Percentiles rank a stretch among this genome's conserved stretches.
These are phyloP conservation scores for Boletus sensibilis DNA, from an alignment of 768 basidiomycete species.

Conservation along the genomic window DNA sequence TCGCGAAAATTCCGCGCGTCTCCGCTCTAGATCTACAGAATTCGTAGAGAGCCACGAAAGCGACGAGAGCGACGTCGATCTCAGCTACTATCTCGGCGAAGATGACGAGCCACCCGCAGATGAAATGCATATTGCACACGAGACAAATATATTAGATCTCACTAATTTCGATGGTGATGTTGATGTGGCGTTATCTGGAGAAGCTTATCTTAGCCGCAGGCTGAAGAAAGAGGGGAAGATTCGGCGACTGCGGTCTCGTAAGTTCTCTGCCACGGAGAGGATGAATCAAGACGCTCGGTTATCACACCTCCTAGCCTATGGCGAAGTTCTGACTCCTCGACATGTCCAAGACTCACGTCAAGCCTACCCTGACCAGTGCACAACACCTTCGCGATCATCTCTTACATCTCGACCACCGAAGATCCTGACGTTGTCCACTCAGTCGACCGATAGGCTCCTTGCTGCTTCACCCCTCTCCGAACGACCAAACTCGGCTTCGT, in stretches of 20 bases:
- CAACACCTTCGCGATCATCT: background rate
- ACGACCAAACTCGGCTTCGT: slow-evolving; percentile 6
- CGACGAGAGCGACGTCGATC: slow-evolving; percentile 38
- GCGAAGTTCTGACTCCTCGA: background rate
- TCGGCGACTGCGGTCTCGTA: slow-evolving; percentile 48
- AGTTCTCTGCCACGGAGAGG: slow-evolving; percentile 12
- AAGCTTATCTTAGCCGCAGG: slow-evolving; percentile 48
- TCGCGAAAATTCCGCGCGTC: slow-evolving; percentile 5
- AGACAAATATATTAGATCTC: slow-evolving; percentile 57
- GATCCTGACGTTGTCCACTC: slow-evolving; percentile 5
- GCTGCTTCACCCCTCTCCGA: slow-evolving; percentile 22
- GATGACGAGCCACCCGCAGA: slow-evolving; percentile 30
- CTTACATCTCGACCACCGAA: background rate
- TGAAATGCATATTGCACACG: slow-evolving; percentile 39
- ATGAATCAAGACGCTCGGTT: slow-evolving; percentile 12
- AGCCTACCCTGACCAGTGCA: background rate
- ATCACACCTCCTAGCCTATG: background rate
- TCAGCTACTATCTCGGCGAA: slow-evolving; percentile 42
- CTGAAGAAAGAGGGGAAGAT: slow-evolving; percentile 62
- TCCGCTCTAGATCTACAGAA: slow-evolving; percentile 18
- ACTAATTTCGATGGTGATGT: slow-evolving; percentile 81
- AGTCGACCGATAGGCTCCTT: slow-evolving; percentile 23
- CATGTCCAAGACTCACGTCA: background rate
- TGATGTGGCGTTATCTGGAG: slow-evolving; percentile 55
- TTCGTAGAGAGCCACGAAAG: slow-evolving; percentile 35